These are phyloP conservation scores for Coniochaeta hoffmannii DNA, from an alignment of 2,329 filamentous ascomycete genomes.

Conservation along the genomic window DNA sequence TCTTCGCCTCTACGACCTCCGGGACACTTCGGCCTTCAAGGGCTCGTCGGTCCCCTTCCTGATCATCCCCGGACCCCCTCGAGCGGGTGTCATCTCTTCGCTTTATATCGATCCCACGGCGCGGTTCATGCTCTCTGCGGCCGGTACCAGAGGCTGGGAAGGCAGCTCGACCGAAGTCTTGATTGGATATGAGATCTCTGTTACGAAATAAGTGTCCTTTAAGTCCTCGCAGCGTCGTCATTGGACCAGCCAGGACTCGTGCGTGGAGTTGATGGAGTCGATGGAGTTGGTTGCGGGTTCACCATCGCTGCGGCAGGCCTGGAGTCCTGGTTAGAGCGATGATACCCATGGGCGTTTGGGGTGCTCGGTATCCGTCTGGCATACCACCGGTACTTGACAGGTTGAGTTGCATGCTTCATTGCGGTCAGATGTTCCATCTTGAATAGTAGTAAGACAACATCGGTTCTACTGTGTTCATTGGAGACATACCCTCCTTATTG, in stretches of 20 bases:
- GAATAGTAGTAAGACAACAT: too few relatives aligned
- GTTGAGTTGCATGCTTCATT: too few relatives aligned
- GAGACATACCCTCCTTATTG: too few relatives aligned
- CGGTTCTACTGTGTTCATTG: too few relatives aligned
- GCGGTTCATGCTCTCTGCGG: constrained; percentile 84
- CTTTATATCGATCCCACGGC: constrained; percentile 84
- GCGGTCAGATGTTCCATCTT: too few relatives aligned
- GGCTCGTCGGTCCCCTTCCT: constrained; percentile 85
- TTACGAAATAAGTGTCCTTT: not conserved
- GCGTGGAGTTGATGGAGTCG: not conserved
- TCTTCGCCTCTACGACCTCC: constrained; percentile 82
- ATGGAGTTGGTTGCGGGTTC: too few relatives aligned
- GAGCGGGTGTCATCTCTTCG: constrained; percentile 80
- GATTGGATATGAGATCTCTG: constrained; percentile 84
- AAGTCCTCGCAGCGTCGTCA: not conserved
- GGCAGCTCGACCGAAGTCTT: constrained; percentile 83
- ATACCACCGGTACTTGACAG: too few relatives aligned
- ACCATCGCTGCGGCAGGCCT: too few relatives aligned
- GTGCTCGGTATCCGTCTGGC: too few relatives aligned
- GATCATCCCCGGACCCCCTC: constrained; percentile 81
- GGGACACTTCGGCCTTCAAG: constrained; percentile 55
- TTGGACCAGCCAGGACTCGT: not conserved
- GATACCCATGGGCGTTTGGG: too few relatives aligned
- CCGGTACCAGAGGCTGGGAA: constrained; percentile 92
- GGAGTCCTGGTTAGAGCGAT: not conserved